Evolutionary conservation across 192 early-diverging fungal species (phyloP).

Genomic region (Coemansia biformis): DNA sequence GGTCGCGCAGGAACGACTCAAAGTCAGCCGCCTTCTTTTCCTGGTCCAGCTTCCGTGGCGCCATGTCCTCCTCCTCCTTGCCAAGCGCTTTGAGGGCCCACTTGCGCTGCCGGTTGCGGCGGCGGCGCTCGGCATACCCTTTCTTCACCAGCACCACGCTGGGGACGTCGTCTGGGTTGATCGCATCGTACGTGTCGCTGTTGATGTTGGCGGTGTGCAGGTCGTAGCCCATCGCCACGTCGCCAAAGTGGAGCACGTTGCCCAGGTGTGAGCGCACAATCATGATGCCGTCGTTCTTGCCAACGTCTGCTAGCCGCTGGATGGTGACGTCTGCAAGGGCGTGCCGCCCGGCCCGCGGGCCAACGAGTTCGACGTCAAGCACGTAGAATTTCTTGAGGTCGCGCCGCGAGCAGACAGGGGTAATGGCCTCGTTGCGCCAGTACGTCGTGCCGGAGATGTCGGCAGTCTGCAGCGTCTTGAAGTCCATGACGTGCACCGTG

Average conservation of each 20-base stretch:
- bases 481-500: slow-evolving; percentile 80
- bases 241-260: slow-evolving; percentile 82
- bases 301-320: slow-evolving; percentile 68
- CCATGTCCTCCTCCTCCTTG: slow-evolving; percentile 87
- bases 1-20: slow-evolving; percentile 93
- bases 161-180: slow-evolving; percentile 63
- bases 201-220: slow-evolving; percentile 88
- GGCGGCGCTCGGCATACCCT: slow-evolving; percentile 80
- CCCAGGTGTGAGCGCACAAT: slow-evolving; percentile 91
- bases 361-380: slow-evolving; percentile 83
- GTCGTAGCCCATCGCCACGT: slow-evolving; percentile 89
- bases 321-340: slow-evolving; percentile 87
- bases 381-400: slow-evolving; percentile 92
- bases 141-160: slow-evolving; percentile 93
- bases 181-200: slow-evolving; percentile 71
- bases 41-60: slow-evolving; percentile 68
- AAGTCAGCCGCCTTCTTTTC: slow-evolving; percentile 80
- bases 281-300: slow-evolving; percentile 78
- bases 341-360: slow-evolving; percentile 67
- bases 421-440: slow-evolving; percentile 78
- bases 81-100: slow-evolving; percentile 87
- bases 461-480: slow-evolving; percentile 69
- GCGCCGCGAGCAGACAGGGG: slow-evolving; percentile 66
- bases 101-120: slow-evolving; percentile 75
- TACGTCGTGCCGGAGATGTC: slow-evolving; percentile 72